Conservation (phyloP, 495 filamentous ascomycete species). For the Trichocladium antarcticum region DNA sequence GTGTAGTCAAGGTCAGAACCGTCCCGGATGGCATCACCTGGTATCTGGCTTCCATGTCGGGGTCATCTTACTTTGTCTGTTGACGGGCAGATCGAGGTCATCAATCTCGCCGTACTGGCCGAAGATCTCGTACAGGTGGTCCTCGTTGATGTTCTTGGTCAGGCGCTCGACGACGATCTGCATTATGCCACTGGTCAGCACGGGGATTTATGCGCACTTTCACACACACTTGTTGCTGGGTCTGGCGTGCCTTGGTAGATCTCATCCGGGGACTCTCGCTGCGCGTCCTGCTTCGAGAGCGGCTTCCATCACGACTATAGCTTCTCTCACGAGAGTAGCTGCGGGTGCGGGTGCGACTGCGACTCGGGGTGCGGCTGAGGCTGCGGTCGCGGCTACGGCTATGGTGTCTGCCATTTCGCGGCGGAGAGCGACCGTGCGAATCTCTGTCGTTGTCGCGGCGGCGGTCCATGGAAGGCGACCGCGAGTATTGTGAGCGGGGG, state of each 20-base stretch:
- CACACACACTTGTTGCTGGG: too few species aligned
- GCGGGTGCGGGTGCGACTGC: conserved; percentile 9
- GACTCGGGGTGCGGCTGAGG: conserved; percentile 6
- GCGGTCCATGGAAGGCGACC: conserved; percentile 15
- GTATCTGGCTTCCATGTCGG: too few species aligned
- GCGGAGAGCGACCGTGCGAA: conserved; percentile 15
- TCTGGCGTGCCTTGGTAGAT: conserved; percentile 28
- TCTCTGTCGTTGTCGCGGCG: conserved; percentile 6
- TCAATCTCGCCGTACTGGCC: conserved; percentile 75
- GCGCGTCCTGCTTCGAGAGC: conserved; percentile 27
- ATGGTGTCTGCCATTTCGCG: conserved; percentile 24
- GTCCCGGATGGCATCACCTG: too few species aligned
- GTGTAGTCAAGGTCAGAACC: conserved; percentile 7
- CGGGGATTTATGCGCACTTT: too few species aligned
- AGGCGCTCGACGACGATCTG: conserved; percentile 95
- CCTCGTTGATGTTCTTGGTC: conserved; percentile 87
- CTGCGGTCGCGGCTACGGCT: conserved; percentile 18
- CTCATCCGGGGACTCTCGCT: conserved; percentile 15
- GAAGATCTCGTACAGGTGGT: conserved; percentile 86
- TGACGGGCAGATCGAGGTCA: conserved; percentile 80
- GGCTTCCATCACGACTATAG: conserved; percentile 13
- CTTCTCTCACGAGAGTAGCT: conserved; percentile 16
- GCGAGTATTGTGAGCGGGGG: conserved; percentile 12
- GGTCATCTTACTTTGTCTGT: conserved; percentile 67
- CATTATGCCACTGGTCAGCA: background rate